Evolutionary conservation across 2,329 filamentous ascomycete genomes (phyloP).

Genomic region (Hypoxylon sp.): DNA sequence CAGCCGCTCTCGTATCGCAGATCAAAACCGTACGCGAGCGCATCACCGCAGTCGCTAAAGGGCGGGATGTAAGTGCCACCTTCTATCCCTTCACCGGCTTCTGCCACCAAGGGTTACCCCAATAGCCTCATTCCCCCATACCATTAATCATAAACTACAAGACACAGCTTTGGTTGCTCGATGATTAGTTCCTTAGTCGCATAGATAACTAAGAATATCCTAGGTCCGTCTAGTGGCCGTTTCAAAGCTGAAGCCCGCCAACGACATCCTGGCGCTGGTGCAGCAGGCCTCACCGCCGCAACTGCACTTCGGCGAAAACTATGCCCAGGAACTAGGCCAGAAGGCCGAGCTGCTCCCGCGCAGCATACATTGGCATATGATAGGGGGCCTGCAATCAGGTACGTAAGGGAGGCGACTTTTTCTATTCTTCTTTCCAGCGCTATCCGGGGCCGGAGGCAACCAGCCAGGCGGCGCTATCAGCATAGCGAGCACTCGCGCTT

Average conservation of each 20-base stretch:
- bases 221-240: constrained; percentile 91
- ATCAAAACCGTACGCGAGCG: constrained; percentile 71
- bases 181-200: not conserved
- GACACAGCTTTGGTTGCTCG: not conserved
- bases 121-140: not conserved
- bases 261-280: constrained; percentile 89
- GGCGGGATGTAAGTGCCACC: constrained; percentile 64
- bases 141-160: not conserved
- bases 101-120: not conserved
- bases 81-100: not conserved
- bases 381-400: constrained; percentile 89
- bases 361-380: constrained; percentile 93
- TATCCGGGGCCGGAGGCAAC: not conserved
- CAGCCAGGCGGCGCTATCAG: too few relatives aligned
- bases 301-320: constrained; percentile 95
- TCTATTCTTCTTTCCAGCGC: not conserved
- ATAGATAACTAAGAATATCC: constrained; percentile 7
- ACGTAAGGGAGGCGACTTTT: constrained; percentile 54
- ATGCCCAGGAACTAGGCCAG: constrained; percentile 87
- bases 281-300: constrained; percentile 71
- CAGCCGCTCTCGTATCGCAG: constrained; percentile 72
- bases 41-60: constrained; percentile 66
- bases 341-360: constrained; percentile 85
- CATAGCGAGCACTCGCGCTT: not conserved
- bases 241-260: constrained; percentile 94